Evolutionary conservation across 2,329 filamentous ascomycete genomes (phyloP), one percentile per base, ranked within the genome.

Genomic region (Dactylonectria macrodidyma): DNA sequence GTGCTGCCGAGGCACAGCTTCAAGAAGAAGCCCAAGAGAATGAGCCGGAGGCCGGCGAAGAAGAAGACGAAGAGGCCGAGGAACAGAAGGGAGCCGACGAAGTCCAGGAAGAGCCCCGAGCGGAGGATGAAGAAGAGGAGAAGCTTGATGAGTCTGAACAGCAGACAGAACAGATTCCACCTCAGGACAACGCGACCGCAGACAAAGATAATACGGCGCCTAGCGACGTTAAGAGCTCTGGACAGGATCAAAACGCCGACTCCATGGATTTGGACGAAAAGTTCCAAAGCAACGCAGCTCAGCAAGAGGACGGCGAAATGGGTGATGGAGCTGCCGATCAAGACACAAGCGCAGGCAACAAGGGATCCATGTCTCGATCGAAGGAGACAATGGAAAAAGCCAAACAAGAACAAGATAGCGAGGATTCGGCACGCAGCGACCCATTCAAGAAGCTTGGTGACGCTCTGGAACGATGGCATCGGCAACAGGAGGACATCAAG

Each of bases 401-500:
- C n/a, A 82, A 86, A 6, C 75, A 81, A 54, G 78, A 83, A 33
- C 78, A 81, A 46, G 84, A 88, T 60, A 82, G 84, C 11, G 79
- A 83, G 50, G 83, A 86, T 60, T 81, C 81, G 8, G 80, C 83
- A 61, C 82, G 81, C 46, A 81, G 85, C 52, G 90, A 96, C 73
- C 93, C 95, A 1, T 97, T 98, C 86, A 96, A 96, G 83, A 97
- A 97, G 77, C 89, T 99, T 34, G 96, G 96, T 24, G 95, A 99
- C 82, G 92, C 94, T 6, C 86, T 99, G 36, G 95, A 98, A 79
- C 90, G 92, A 74, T 99, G 95, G 94, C 95, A 98, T 80, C 90
- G 93, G 66, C 93, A 95, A 77, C 93, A 97, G 76, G 90, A 89
- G 54, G 92, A 97, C 69, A 98, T 99, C 74, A 84, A 88, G 78